Base-by-base conservation (phyloP, 2,329 filamentous ascomycete genomes). In the Macroventuria anomochaeta region DNA sequence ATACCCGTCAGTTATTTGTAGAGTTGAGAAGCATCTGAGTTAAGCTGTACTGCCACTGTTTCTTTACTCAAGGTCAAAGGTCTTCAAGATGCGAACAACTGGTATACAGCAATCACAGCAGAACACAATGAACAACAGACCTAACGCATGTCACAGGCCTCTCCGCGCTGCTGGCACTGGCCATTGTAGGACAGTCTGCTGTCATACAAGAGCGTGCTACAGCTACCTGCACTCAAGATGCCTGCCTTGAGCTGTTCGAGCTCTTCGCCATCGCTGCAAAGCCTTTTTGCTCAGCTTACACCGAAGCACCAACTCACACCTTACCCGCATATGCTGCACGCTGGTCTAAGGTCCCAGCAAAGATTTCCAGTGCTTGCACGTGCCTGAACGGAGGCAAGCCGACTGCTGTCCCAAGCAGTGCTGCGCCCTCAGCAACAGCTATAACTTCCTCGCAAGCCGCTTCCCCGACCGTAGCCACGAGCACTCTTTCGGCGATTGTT, bases 271-370 rank as follows among this genome's bases (percentile, higher is more conserved):
- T 52, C 12, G 55, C 26, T n/a, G 55, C 55, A 25, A 58, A 58
- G 39, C 55, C 55, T 1, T 58, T 58, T 33, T 58, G 55, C 33
- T 58, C 55, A 5, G 36, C 46, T 11, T 58, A 58, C 33, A 54
- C 50, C 7, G 39, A 46, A 26, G 42, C 33, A 28, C 50, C 55
- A 3, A 51, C 46, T 10, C 51, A 54, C 20, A 58, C 55, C 5
- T n/a, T 59, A 10, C 56, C 56, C 2, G 43, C 56, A 15, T 59
- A 50, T 31, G 56, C 56, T 40, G 55, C 55, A 23, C 55, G 39
- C 28, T 58, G 50, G 50, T 44, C 46, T 6, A 52, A 52, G 15
- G 51, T 52, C 5, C 55, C 55, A 2, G 50, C 41, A 13, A 58
- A 52, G 25, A 58, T 58, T 12, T 57, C 50, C 18, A 57, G 55